phyloP scores from a whole-genome alignment of 1,284 basidiomycete genomes.

The Sporisorium iseilematis-ciliati region DNA sequence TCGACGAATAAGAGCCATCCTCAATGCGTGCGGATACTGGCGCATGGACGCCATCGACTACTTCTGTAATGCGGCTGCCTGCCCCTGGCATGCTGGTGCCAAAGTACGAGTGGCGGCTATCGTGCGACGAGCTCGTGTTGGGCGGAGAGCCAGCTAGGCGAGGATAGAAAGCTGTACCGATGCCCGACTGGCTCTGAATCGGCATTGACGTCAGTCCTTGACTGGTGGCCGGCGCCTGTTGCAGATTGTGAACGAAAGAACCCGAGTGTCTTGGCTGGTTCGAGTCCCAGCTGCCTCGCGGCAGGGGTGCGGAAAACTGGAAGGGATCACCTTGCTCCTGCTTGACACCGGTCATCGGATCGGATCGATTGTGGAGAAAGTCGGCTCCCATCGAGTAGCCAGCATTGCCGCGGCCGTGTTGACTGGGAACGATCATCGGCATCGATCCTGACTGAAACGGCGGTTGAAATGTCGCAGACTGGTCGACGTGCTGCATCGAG shows the following conservation, averaged over 20 bases:
- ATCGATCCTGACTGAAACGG: slow-evolving; percentile 20
- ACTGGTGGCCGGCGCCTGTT: slow-evolving; percentile 43
- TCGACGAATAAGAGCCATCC: slow-evolving; percentile 25
- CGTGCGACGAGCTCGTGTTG: slow-evolving; percentile 42
- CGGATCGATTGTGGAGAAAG: slow-evolving; percentile 22
- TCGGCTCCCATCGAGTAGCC: slow-evolving; percentile 13
- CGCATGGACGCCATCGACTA: slow-evolving; percentile 23
- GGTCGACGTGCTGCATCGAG: slow-evolving; percentile 6
- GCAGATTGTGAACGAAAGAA: slow-evolving; percentile 26
- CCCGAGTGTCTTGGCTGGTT: slow-evolving; percentile 31
- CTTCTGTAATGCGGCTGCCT: slow-evolving; percentile 25
- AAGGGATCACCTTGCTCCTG: slow-evolving; percentile 34
- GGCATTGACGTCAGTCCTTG: slow-evolving; percentile 37
- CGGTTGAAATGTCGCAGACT: slow-evolving; percentile 14
- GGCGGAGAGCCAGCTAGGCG: slow-evolving; percentile 38
- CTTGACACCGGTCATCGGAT: slow-evolving; percentile 14
- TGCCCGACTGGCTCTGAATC: slow-evolving; percentile 33
- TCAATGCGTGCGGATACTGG: slow-evolving; percentile 21
- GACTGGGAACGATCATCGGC: slow-evolving; percentile 39
- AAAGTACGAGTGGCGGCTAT: slow-evolving; percentile 40
- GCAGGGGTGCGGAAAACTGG: slow-evolving; percentile 36
- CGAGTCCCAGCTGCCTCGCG: slow-evolving; percentile 51
- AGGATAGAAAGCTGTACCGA: slow-evolving; percentile 22
- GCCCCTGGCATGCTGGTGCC: slow-evolving; percentile 4
- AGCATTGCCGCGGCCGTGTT: slow-evolving; percentile 18